These are phyloP conservation scores for Neonectria magnoliae DNA, from an alignment of 2,329 filamentous ascomycete species.

Conservation along the genomic window DNA sequence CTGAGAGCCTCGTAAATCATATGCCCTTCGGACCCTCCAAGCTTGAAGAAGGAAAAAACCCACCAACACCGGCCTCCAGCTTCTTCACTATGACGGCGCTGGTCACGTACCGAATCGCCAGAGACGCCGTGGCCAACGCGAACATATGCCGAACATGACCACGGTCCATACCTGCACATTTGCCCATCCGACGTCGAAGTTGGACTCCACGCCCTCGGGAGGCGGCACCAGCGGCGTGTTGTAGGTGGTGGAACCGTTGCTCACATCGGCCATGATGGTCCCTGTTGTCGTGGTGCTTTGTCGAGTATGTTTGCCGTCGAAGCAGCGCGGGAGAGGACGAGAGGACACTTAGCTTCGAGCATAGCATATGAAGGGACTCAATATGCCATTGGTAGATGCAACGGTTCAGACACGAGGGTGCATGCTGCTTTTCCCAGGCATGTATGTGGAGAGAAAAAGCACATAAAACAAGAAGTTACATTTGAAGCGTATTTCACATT, in stretches of 20 bases:
- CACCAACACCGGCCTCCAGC: constrained; percentile 15
- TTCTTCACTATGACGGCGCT: neutral
- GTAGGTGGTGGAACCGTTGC: neutral
- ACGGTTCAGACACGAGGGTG: too few species aligned
- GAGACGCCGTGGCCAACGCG: constrained; percentile 9
- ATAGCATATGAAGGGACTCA: neutral
- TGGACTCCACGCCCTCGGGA: constrained; percentile 3
- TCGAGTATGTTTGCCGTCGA: neutral
- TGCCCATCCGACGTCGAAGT: constrained; percentile 14
- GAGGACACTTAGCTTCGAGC: neutral
- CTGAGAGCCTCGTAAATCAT: neutral
- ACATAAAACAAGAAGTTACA: too few species aligned
- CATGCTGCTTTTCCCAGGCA: too few species aligned
- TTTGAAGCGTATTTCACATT: too few species aligned
- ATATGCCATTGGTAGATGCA: neutral
- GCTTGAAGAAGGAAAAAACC: neutral
- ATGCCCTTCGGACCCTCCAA: too few species aligned
- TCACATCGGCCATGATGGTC: neutral
- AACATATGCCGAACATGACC: constrained; percentile 13
- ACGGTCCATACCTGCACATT: constrained; percentile 6
- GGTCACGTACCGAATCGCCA: constrained; percentile 13
- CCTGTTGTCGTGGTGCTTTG: too few species aligned
- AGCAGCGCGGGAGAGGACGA: neutral
- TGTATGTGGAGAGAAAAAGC: too few species aligned
- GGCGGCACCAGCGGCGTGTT: constrained; percentile 14